Evolutionary conservation across 768 basidiomycete species (phyloP).

Genomic region (Hortiboletus flavorubellus): DNA sequence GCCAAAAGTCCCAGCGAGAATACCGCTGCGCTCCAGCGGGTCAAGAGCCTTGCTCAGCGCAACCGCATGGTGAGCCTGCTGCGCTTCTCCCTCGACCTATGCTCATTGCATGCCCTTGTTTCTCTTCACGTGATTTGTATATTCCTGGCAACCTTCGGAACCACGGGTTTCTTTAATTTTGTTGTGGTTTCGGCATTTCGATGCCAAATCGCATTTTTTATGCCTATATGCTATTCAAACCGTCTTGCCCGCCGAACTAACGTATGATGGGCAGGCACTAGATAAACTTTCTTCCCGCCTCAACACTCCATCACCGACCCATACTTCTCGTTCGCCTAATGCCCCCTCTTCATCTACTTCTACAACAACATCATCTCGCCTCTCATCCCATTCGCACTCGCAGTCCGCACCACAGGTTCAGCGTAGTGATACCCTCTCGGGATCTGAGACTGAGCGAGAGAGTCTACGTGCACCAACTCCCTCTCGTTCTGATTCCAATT

Average conservation of each 20-base stretch:
- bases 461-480: constrained; percentile 35
- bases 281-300: constrained; percentile 66
- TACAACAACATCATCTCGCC: constrained; percentile 35
- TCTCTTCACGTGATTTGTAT: constrained; percentile 30
- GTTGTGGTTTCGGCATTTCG: constrained; percentile 3
- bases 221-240: constrained; percentile 21
- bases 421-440: constrained; percentile 48
- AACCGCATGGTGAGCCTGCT: constrained; percentile 62
- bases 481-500: constrained; percentile 30
- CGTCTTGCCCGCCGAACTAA: background rate
- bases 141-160: constrained; percentile 15
- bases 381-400: constrained; percentile 33
- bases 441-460: constrained; percentile 83
- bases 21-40: constrained; percentile 58
- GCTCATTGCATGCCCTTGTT: constrained; percentile 28
- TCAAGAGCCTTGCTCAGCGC: constrained; percentile 65
- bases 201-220: constrained; percentile 2
- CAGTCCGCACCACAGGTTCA: constrained; percentile 25
- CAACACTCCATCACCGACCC: constrained; percentile 54
- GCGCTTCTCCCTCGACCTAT: constrained; percentile 16
- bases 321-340: constrained; percentile 36
- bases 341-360: constrained; percentile 34
- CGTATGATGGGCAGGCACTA: constrained; percentile 44
- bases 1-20: constrained; percentile 49
- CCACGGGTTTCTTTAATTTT: background rate